Evolutionary conservation across 1,284 basidiomycete species (phyloP).

Genomic region (Thecaphora frezii): DNA sequence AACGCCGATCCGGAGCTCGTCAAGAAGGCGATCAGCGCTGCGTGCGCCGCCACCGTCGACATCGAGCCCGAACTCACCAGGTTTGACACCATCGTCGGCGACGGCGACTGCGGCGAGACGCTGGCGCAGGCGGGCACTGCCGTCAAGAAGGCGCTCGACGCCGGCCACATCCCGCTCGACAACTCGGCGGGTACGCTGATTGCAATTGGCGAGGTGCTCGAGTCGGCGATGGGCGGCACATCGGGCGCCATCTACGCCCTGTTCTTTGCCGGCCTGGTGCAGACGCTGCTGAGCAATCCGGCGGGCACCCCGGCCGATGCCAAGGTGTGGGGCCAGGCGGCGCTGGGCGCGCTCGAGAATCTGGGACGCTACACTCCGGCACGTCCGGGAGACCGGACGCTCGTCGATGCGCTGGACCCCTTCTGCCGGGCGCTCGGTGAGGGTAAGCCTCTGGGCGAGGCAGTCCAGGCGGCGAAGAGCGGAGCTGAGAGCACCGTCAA

Average conservation of each 20-base stretch:
- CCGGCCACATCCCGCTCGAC: slow-evolving; percentile 47
- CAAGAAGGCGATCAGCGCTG: slow-evolving; percentile 52
- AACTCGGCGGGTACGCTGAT: slow-evolving; percentile 50
- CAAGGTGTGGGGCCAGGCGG: slow-evolving; percentile 52
- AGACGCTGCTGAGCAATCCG: slow-evolving; percentile 44
- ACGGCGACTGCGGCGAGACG: slow-evolving; percentile 58
- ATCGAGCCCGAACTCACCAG: slow-evolving; percentile 62
- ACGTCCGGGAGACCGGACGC: slow-evolving; percentile 65
- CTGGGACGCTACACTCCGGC: slow-evolving; percentile 64
- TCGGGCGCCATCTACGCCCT: slow-evolving; percentile 64
- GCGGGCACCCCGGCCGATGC: slow-evolving; percentile 31
- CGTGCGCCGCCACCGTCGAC: slow-evolving; percentile 59
- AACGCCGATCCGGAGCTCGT: slow-evolving; percentile 48
- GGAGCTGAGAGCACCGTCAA: slow-evolving; percentile 64
- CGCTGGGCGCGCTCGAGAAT: slow-evolving; percentile 47
- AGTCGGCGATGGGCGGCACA: slow-evolving; percentile 60
- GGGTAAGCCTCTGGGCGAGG: slow-evolving; percentile 56
- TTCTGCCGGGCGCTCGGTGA: slow-evolving; percentile 61
- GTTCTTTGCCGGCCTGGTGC: slow-evolving; percentile 63
- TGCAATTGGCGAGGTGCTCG: slow-evolving; percentile 51
- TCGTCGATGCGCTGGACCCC: slow-evolving; percentile 65
- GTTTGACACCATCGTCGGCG: slow-evolving; percentile 62
- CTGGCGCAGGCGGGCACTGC: slow-evolving; percentile 48
- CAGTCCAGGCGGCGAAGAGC: slow-evolving; percentile 60
- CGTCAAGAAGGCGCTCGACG: slow-evolving; percentile 46